A percentile compares a stretch with the other conserved stretches of the same genome.
These are phyloP conservation scores for Ogataea neopini DNA, from an alignment of 805 yeast genomes.

Conservation along the genomic window DNA sequence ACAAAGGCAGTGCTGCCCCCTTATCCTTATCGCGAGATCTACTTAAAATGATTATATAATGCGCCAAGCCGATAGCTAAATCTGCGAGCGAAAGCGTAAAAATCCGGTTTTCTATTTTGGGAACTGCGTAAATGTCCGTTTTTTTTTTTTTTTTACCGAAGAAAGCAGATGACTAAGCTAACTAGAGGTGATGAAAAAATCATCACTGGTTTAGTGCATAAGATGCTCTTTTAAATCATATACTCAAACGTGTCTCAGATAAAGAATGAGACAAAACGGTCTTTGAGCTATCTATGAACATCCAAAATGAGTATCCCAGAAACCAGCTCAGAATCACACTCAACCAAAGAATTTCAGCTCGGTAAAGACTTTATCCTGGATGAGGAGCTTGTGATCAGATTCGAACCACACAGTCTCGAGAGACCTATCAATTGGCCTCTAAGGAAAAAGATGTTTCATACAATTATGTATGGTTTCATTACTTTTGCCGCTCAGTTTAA, in stretches of 20 bases:
- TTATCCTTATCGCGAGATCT: background rate
- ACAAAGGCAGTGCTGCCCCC: background rate
- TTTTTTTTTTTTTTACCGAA: background rate
- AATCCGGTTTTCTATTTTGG: background rate
- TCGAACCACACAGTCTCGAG: slow-evolving; percentile 18
- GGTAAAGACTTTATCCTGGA: background rate
- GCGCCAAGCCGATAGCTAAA: background rate
- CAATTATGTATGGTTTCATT: slow-evolving; percentile 39
- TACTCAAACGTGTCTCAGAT: no score
- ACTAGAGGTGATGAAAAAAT: background rate
- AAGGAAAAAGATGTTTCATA: slow-evolving; percentile 38
- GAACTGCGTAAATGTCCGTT: slow-evolving; percentile 1
- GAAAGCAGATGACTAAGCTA: background rate
- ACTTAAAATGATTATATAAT: background rate
- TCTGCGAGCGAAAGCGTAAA: background rate
- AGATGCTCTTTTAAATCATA: no score
- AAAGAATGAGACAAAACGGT: background rate
- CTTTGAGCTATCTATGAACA: background rate
- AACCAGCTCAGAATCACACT: background rate
- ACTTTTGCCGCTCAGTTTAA: slow-evolving; percentile 50
- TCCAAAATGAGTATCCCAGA: background rate
- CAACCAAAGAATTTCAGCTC: background rate
- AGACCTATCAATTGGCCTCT: slow-evolving; percentile 40
- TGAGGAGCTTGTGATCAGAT: slow-evolving; percentile 5
- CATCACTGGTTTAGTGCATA: no score